Evolutionary conservation across 345 rosid species (phyloP).

Genomic region (Gossypium anomalum): DNA sequence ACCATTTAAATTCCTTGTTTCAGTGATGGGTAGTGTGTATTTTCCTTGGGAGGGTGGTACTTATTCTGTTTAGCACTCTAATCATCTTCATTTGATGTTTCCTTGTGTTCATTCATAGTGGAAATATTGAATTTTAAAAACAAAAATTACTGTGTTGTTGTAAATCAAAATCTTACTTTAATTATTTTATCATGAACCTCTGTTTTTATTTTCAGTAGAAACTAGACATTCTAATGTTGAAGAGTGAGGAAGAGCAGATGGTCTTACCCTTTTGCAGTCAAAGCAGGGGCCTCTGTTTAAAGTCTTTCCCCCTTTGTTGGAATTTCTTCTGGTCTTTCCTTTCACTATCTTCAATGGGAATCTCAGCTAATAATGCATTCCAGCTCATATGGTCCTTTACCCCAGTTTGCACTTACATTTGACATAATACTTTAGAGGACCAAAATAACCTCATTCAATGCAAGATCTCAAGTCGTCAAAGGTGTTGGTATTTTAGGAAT

Average conservation of each 20-base stretch:
- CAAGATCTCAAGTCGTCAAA: neutral
- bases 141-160: too few species aligned
- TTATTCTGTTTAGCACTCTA: neutral
- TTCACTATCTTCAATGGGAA: constrained; percentile 26
- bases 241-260: neutral
- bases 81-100: neutral
- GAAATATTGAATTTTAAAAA: too few species aligned
- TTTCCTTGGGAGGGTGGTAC: too few species aligned
- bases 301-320: constrained; percentile 10
- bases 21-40: neutral
- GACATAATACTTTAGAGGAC: constrained; percentile 23
- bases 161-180: constrained; percentile 14
- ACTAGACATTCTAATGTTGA: neutral
- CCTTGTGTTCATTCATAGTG: neutral
- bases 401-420: neutral
- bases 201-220: neutral
- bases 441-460: constrained; percentile 28
- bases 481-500: constrained; percentile 13
- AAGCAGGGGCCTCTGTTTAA: constrained; percentile 8
- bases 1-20: neutral
- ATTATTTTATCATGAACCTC: too few species aligned
- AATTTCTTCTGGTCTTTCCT: constrained; percentile 9
- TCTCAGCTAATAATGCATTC: constrained; percentile 41
- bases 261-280: neutral
- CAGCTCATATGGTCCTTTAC: constrained; percentile 42